phyloP scores from a whole-genome alignment of 495 filamentous ascomycete genomes.

The Aspergillus panamensis region DNA sequence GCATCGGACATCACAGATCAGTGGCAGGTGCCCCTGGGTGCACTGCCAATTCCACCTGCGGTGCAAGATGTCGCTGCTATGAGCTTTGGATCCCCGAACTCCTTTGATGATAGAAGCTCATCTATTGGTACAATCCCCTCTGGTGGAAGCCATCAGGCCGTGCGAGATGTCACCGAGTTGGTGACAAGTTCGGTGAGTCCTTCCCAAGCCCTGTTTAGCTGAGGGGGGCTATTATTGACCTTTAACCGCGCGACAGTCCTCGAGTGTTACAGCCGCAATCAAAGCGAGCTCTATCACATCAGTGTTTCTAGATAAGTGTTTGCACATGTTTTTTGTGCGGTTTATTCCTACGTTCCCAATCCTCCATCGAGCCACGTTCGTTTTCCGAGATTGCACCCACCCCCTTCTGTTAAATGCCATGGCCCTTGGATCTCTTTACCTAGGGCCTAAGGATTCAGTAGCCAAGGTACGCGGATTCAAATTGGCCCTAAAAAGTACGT shows the following conservation, averaged over 20 bases:
- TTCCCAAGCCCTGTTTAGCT: neutral
- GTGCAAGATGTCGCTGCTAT: conserved; percentile 36
- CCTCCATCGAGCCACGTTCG: conserved; percentile 46
- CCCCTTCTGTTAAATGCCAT: conserved; percentile 48
- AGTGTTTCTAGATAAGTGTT: conserved; percentile 47
- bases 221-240: neutral
- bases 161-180: conserved; percentile 49
- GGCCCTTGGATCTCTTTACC: conserved; percentile 48
- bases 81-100: conserved; percentile 34
- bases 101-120: conserved; percentile 37
- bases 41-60: conserved; percentile 39
- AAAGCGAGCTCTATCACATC: conserved; percentile 47
- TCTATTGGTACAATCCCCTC: conserved; percentile 40
- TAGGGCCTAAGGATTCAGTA: conserved; percentile 45
- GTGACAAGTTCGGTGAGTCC: conserved; percentile 43
- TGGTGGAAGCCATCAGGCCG: conserved; percentile 45
- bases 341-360: conserved; percentile 51
- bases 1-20: conserved; percentile 41
- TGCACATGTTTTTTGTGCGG: conserved; percentile 50
- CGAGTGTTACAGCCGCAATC: conserved; percentile 44
- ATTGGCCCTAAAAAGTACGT: neutral
- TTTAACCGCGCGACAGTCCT: conserved; percentile 28
- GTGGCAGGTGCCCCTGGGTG: conserved; percentile 46
- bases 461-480: conserved; percentile 26
- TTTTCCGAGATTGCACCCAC: conserved; percentile 48